These are phyloP conservation scores for Euphorbia corollata DNA, from an alignment of 441 rosid genomes.

Conservation along the genomic window DNA sequence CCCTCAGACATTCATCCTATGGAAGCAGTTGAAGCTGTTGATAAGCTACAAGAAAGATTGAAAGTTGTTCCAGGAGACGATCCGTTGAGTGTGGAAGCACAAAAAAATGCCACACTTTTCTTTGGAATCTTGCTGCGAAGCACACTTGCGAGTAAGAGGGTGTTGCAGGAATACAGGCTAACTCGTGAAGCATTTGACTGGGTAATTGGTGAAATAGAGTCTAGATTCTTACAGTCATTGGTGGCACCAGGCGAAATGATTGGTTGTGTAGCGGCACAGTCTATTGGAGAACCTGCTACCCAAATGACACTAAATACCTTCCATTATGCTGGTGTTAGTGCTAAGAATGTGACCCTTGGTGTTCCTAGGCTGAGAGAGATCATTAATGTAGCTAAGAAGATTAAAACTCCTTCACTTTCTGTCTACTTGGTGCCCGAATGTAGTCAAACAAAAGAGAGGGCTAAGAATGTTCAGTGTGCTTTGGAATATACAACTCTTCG, in stretches of 20 bases:
- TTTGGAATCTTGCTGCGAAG: conserved; percentile 91
- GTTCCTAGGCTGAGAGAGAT: conserved; percentile 96
- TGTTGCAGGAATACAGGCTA: conserved; percentile 92
- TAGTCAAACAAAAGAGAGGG: conserved; percentile 78
- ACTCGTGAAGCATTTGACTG: conserved; percentile 97
- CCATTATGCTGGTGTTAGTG: conserved; percentile 99
- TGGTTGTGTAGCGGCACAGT: conserved; percentile 99
- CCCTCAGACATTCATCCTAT: conserved; percentile 90
- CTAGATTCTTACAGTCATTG: conserved; percentile 79
- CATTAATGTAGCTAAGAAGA: conserved; percentile 92
- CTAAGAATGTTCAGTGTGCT: conserved; percentile 95
- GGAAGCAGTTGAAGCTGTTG: conserved; percentile 96
- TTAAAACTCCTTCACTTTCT: conserved; percentile 91
- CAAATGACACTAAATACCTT: conserved; percentile 99
- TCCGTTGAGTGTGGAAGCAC: conserved; percentile 91
- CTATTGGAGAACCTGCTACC: conserved; percentile 99
- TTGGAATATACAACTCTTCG: conserved; percentile 94
- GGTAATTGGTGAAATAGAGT: conserved; percentile 96
- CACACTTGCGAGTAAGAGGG: conserved; percentile 97
- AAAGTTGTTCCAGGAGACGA: conserved; percentile 95
- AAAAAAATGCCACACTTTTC: conserved; percentile 95
- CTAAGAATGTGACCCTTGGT: conserved; percentile 97
- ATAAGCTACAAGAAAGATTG: conserved; percentile 93
- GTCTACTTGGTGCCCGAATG: conserved; percentile 75
- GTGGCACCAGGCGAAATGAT: conserved; percentile 99